A percentile compares a stretch with the other conserved stretches of the same genome.
phyloP scores from a whole-genome alignment of 2,329 filamentous ascomycete genomes.

The Colletotrichum higginsianum region DNA sequence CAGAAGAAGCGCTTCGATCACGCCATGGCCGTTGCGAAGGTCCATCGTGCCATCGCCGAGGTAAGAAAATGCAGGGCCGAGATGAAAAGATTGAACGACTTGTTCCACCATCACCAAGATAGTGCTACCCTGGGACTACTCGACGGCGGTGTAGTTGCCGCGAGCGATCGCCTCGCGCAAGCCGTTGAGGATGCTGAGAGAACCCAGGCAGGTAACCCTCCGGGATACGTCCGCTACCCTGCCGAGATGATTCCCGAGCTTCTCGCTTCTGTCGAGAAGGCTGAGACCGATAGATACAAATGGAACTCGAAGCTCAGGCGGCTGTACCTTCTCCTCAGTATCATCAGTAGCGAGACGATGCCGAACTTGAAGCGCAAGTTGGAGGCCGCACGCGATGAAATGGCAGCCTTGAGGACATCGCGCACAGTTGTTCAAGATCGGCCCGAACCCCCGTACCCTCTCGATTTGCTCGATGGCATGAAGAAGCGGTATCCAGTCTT shows the following conservation, averaged over 20 bases:
- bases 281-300: background rate
- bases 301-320: background rate
- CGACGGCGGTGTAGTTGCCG: constrained; percentile 1
- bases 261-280: constrained; percentile 6
- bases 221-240: background rate
- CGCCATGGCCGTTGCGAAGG: background rate
- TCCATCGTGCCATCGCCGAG: background rate
- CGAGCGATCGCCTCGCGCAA: background rate
- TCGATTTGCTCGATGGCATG: no score
- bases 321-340: background rate
- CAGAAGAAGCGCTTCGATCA: background rate
- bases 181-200: constrained; percentile 5
- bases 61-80: background rate
- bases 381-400: background rate
- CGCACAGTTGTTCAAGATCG: no score
- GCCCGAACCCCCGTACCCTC: no score
- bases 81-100: background rate
- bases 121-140: constrained; percentile 11
- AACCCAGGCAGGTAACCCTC: background rate
- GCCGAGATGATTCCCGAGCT: constrained; percentile 4
- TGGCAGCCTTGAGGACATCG: background rate
- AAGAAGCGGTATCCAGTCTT: no score
- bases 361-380: background rate
- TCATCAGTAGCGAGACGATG: background rate
- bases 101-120: constrained; percentile 6